Evolutionary conservation across 148 eudicot genomes (phyloP).

Genomic region (Limonium bicolor): DNA sequence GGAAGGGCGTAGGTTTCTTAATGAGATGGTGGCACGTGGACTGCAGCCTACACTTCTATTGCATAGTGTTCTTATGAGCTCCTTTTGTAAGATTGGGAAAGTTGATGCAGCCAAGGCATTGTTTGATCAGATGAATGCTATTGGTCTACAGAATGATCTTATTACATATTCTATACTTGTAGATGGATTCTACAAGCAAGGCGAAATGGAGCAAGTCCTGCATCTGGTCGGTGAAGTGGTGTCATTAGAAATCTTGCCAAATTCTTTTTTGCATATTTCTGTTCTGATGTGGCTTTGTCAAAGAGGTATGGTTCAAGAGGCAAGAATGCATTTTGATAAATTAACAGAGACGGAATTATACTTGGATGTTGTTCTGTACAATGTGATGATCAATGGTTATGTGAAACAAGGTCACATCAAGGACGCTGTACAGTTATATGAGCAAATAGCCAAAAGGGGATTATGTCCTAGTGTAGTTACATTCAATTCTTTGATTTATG

Average conservation of each 20-base stretch:
- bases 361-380: slow-evolving; percentile 39
- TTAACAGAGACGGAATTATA: slow-evolving; percentile 21
- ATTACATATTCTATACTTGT: slow-evolving; percentile 48
- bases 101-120: slow-evolving; percentile 35
- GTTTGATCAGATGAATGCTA: slow-evolving; percentile 36
- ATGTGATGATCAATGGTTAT: slow-evolving; percentile 67
- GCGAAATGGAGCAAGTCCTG: slow-evolving; percentile 38
- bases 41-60: slow-evolving; percentile 29
- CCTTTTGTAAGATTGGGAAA: slow-evolving; percentile 50
- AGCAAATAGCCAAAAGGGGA: slow-evolving; percentile 32
- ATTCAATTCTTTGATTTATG: slow-evolving; percentile 69
- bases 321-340: slow-evolving; percentile 44
- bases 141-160: slow-evolving; percentile 42
- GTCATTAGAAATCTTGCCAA: slow-evolving; percentile 29
- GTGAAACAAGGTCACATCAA: slow-evolving; percentile 37
- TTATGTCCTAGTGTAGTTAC: slow-evolving; percentile 53
- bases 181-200: slow-evolving; percentile 59
- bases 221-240: slow-evolving; percentile 37
- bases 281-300: slow-evolving; percentile 42
- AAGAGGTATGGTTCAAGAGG: slow-evolving; percentile 34
- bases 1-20: slow-evolving; percentile 31
- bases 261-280: slow-evolving; percentile 24
- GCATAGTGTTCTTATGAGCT: slow-evolving; percentile 38
- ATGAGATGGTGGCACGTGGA: slow-evolving; percentile 53
- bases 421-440: slow-evolving; percentile 41